Evolutionary conservation across 768 basidiomycete species (phyloP), one percentile per base, ranked within the genome.

Genomic region (Lactarius psammicola): DNA sequence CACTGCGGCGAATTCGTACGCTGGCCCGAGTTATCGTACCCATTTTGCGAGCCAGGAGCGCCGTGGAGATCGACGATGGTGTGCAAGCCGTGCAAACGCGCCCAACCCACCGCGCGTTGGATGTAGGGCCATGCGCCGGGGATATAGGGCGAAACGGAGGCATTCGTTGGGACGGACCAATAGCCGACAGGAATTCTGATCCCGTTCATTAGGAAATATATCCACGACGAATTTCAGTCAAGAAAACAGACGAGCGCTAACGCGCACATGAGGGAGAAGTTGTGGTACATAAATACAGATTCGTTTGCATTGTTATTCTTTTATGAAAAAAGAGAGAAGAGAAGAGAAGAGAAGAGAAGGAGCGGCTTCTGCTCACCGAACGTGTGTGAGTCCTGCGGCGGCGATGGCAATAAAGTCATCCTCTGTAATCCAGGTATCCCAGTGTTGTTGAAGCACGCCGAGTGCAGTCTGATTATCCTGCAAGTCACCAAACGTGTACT

Each of bases 11-110:
- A 77, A 26, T 73, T 70, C 0, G 84, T 87, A 36, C 83, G 78
- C 72, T 87, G 87, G 1, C 89, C 89, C 9, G 88, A 90, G 74
- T 90, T 91, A 75, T 90, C 89, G 74, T 85, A 90, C 3, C 89
- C 88, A 66, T 80, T 79, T 74, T 79, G 79, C 26, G 78, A 79
- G 56, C 85, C 87, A 0, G 88, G 86, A 5, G 86, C 88, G 31
- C 88, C 89, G 72, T 93, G 91, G 15, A 89, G 79, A 75, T 93
- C 92, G 46, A 94, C 71, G 65, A 94, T 85, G 64, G 90, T 86
- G 62, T 87, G 85, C 9, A 94, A 71, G 20, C 79, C 79, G 71
- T 89, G 78, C 30, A 80, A 77, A 46, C 79, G 79, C 1, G 92
- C 92, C 84, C 87, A 89, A 67, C 77, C 76, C 55, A 91, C 81